A percentile compares a stretch with the other conserved stretches of the same genome.
phyloP scores from a whole-genome alignment of 345 rosid genomes.

The Salix purpurea region DNA sequence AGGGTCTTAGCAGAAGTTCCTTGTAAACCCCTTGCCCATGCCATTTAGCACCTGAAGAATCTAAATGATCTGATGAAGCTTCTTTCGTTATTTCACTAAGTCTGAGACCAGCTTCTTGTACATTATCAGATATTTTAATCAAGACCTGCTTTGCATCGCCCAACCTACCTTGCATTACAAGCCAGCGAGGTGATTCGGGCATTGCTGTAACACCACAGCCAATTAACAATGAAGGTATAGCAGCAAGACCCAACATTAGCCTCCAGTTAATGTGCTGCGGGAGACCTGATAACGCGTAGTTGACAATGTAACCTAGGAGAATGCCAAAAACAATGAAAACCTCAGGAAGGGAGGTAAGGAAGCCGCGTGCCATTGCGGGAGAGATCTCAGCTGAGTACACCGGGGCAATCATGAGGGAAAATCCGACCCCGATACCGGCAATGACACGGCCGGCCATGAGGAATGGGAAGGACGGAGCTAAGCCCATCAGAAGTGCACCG shows the following conservation, averaged over 20 bases:
- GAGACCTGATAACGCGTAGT: slow-evolving; percentile 38
- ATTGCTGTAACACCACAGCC: slow-evolving; percentile 32
- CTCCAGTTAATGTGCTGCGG: slow-evolving; percentile 41
- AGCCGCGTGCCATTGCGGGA: slow-evolving; percentile 44
- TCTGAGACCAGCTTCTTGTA: slow-evolving; percentile 49
- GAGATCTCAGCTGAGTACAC: slow-evolving; percentile 53
- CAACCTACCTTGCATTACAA: slow-evolving; percentile 44
- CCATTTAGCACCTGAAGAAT: slow-evolving; percentile 12
- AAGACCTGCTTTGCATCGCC: slow-evolving; percentile 39
- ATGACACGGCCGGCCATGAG: slow-evolving; percentile 53
- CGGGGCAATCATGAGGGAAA: slow-evolving; percentile 59
- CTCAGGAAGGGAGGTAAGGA: slow-evolving; percentile 57
- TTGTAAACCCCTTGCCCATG: slow-evolving; percentile 53
- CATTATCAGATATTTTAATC: slow-evolving; percentile 36
- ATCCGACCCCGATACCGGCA: slow-evolving; percentile 59
- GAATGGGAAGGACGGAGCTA: slow-evolving; percentile 40
- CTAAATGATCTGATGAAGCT: slow-evolving; percentile 14
- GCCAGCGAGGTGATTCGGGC: slow-evolving; percentile 67
- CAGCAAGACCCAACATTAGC: slow-evolving; percentile 51
- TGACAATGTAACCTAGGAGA: slow-evolving; percentile 44
- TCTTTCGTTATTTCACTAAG: slow-evolving; percentile 44
- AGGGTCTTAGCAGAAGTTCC: slow-evolving; percentile 48
- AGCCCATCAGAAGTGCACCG: slow-evolving; percentile 53
- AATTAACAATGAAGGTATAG: slow-evolving; percentile 31
- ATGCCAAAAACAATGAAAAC: slow-evolving; percentile 52